These are phyloP conservation scores for Carex cristatella DNA, from an alignment of 176 grass and related monocot species.

Conservation along the genomic window DNA sequence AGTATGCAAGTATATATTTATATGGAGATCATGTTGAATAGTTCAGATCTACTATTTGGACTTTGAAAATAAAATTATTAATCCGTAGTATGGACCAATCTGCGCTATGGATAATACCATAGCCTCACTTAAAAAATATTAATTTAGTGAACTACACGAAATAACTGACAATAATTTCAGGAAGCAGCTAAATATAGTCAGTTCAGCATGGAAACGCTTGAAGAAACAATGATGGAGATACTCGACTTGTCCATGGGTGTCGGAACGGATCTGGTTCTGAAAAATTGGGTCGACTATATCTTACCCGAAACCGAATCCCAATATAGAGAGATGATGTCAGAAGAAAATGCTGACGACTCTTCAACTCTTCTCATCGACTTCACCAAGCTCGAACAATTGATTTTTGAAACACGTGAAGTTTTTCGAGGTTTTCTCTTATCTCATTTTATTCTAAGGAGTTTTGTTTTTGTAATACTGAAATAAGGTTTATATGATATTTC, in stretches of 20 bases:
- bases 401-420: conserved; percentile 68
- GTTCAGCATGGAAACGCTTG: conserved; percentile 29
- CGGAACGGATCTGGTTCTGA: conserved; percentile 28
- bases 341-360: conserved; percentile 42
- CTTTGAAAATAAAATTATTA: too few species aligned
- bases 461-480: not conserved
- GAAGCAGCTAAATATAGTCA: conserved; percentile 8
- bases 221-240: conserved; percentile 44
- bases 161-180: conserved; percentile 2
- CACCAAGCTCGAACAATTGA: conserved; percentile 80
- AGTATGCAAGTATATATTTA: too few species aligned
- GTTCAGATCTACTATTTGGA: too few species aligned
- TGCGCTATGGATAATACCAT: too few species aligned
- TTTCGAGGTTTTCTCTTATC: conserved; percentile 64
- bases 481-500: not conserved
- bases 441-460: not conserved
- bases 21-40: too few species aligned
- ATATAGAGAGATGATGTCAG: conserved; percentile 64
- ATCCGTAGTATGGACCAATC: too few species aligned
- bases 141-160: not conserved
- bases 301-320: conserved; percentile 66
- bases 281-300: conserved; percentile 80
- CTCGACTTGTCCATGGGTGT: conserved; percentile 55
- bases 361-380: conserved; percentile 59
- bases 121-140: too few species aligned